Conservation (phyloP, 2,329 filamentous ascomycete genomes). For the Dactylellina sp. region DNA sequence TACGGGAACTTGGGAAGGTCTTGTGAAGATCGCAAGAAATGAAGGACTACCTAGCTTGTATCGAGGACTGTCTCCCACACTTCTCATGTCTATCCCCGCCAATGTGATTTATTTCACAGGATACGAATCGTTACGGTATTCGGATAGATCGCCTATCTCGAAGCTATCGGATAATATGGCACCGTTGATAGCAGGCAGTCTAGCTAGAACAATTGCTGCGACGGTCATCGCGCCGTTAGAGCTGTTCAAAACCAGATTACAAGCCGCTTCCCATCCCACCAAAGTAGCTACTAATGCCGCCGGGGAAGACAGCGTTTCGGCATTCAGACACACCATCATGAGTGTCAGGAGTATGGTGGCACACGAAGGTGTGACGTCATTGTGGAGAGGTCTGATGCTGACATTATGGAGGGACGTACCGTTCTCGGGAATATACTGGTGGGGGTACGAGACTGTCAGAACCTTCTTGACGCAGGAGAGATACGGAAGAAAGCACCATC, state of each 20-base stretch:
- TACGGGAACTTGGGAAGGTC: constrained; percentile 88
- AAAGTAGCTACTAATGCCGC: neutral
- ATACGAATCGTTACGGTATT: constrained; percentile 91
- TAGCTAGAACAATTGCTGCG: constrained; percentile 82
- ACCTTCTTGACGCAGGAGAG: constrained; percentile 62
- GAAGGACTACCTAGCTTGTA: constrained; percentile 88
- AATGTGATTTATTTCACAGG: constrained; percentile 99
- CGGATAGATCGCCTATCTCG: constrained; percentile 77
- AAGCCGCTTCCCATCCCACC: constrained; percentile 71
- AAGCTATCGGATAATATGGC: constrained; percentile 76
- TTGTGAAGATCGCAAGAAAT: constrained; percentile 93
- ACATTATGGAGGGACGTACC: constrained; percentile 97
- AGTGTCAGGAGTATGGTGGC: constrained; percentile 83
- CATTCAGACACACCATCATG: constrained; percentile 81
- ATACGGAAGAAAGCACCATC: constrained; percentile 46
- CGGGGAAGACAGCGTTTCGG: constrained; percentile 68
- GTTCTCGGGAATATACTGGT: constrained; percentile 98
- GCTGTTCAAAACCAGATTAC: constrained; percentile 91
- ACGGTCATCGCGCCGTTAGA: constrained; percentile 89
- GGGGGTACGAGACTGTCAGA: constrained; percentile 90
- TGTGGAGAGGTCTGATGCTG: constrained; percentile 90
- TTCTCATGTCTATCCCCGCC: constrained; percentile 91
- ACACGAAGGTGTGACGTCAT: constrained; percentile 78
- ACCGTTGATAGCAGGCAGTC: constrained; percentile 81
- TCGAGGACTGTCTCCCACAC: constrained; percentile 91